Conservation (phyloP, 352 stramenopile species). For the Phytophthora palmivora region DNA sequence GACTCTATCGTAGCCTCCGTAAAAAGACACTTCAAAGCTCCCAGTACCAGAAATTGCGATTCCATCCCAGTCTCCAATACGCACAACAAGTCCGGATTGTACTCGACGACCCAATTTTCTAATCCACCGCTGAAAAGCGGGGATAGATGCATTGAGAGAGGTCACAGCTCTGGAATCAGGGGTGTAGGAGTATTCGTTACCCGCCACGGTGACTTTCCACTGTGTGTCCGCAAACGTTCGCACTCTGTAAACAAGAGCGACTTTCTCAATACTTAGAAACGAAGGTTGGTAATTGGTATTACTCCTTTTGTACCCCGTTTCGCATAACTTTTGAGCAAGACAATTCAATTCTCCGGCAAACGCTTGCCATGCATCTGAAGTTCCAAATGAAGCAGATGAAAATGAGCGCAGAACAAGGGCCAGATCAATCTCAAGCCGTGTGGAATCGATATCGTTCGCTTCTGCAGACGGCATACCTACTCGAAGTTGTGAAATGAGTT, state of each 20-base stretch:
- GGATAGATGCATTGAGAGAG: not conserved
- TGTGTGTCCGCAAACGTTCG: constrained; percentile 12
- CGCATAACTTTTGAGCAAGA: constrained; percentile 3
- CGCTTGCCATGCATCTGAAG: not conserved
- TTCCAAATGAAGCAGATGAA: too few species aligned
- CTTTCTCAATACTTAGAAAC: not conserved
- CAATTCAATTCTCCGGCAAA: constrained; percentile 3
- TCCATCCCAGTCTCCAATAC: not conserved
- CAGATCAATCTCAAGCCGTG: too few species aligned
- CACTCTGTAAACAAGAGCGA: constrained; percentile 1
- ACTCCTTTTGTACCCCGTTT: constrained; percentile 3
- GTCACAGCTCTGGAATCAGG: not conserved
- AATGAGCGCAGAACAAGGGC: too few species aligned
- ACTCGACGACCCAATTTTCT: not conserved
- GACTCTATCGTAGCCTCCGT: constrained; percentile 11
- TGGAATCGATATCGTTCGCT: too few species aligned
- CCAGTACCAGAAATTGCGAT: not conserved
- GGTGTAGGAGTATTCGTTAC: not conserved
- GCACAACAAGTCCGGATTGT: not conserved
- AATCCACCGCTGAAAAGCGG: constrained; percentile 14
- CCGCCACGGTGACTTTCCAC: constrained; percentile 15
- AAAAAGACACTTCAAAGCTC: constrained; percentile 7
- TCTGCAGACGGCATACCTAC: too few species aligned
- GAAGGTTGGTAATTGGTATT: constrained; percentile 1
- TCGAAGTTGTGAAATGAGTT: too few species aligned